These are phyloP conservation scores for Acrasis kona DNA, from an alignment of 78 protist genomes.

Conservation along the genomic window DNA sequence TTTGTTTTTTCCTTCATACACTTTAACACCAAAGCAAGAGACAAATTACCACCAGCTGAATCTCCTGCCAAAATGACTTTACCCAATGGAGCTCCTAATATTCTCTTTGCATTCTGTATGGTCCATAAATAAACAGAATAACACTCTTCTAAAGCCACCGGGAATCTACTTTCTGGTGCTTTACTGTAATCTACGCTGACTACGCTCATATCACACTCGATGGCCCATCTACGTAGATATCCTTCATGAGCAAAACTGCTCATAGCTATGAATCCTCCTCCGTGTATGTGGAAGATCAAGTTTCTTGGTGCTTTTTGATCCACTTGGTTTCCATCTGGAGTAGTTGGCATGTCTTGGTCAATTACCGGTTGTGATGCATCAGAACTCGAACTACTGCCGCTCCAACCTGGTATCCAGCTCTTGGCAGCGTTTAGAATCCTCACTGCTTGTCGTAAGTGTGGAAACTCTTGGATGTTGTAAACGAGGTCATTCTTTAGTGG, in stretches of 20 bases:
- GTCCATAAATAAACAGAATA: not conserved
- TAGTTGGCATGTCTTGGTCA: not conserved
- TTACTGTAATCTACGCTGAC: not conserved
- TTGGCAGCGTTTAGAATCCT: not conserved
- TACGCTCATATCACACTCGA: not conserved
- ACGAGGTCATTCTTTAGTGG: not conserved
- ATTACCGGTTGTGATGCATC: not conserved
- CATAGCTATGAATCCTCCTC: not conserved
- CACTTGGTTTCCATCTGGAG: not conserved
- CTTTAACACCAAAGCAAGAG: not conserved
- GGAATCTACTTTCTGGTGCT: not conserved
- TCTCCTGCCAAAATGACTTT: not conserved
- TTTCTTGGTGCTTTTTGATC: not conserved
- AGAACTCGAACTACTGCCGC: not conserved
- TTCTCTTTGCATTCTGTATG: not conserved
- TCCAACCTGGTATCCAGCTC: not conserved
- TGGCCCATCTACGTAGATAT: not conserved
- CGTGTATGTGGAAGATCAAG: not conserved
- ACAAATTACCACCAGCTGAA: slow-evolving; percentile 1
- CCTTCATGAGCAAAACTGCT: not conserved
- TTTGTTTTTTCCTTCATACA: not conserved
- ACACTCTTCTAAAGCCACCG: not conserved
- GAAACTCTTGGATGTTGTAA: not conserved
- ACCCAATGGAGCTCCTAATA: not conserved
- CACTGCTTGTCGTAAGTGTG: not conserved